Conservation (phyloP, 2,329 filamentous ascomycete genomes). For the Colletotrichum falcatum region DNA sequence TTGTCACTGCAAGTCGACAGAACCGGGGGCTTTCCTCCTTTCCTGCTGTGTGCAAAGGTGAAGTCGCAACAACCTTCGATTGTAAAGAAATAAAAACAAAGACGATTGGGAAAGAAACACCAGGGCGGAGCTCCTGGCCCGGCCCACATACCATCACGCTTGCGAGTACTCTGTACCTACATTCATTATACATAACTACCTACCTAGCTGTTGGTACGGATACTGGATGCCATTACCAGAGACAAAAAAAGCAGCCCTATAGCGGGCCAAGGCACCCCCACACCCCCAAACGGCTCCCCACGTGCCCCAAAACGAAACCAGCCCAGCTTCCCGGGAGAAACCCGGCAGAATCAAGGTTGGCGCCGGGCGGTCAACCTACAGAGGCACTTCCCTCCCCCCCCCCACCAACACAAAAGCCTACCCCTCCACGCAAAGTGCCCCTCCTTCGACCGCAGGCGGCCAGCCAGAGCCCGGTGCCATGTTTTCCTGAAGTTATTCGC, state of each 20-base stretch:
- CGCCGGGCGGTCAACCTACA: not conserved
- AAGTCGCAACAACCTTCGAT: not conserved
- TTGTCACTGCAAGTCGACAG: not conserved
- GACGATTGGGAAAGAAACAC: not conserved
- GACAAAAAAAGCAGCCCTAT: not conserved
- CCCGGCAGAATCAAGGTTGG: not conserved
- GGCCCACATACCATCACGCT: not conserved
- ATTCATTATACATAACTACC: not conserved
- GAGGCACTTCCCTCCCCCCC: not conserved
- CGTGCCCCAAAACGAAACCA: not conserved
- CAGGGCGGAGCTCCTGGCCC: not conserved
- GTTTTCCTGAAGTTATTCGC: constrained; percentile 36
- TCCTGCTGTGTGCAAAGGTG: too few relatives aligned
- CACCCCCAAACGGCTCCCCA: not conserved
- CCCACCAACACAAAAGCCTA: not conserved
- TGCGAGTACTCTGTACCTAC: too few relatives aligned
- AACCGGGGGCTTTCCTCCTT: too few relatives aligned
- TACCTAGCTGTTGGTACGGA: too few relatives aligned
- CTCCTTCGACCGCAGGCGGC: constrained; percentile 4
- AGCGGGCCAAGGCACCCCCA: not conserved
- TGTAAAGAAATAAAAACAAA: not conserved
- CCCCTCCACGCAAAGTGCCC: not conserved
- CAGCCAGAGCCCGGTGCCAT: not conserved
- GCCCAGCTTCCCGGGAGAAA: not conserved
- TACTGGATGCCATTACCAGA: not conserved